Evolutionary conservation across 2,329 filamentous ascomycete genomes (phyloP), one percentile per base, ranked within the genome.

Genomic region (Aspergillus sergii): DNA sequence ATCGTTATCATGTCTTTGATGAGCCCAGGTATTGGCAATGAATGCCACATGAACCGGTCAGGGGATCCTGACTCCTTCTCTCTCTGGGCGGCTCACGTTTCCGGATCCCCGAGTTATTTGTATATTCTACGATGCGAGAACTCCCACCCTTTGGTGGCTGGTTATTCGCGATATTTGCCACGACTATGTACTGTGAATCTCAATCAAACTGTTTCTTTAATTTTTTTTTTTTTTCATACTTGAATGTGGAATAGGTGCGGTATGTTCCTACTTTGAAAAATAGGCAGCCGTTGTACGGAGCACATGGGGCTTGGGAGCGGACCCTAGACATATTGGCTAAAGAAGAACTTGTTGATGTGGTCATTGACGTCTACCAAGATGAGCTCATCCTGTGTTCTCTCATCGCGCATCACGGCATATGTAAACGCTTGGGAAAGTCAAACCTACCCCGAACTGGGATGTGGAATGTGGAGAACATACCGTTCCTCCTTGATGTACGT

Each of bases 1-100:
- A 99, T 79, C 82, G 85, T 64, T 99, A 98, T 79, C 95, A 99
- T 78, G 95, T 98, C 34, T 98, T 99, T 79, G 86, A 97, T 70
- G 92, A 96, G 81, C 94, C 93, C 57, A 86, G 91, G 75, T 97
- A 95, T 68, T 83, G 79, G 75, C 73, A 78, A 63, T 82, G 74
- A 72, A 56, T 43, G 26, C 41, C 34, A 51, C 54, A 2, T 21
- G 51, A 26, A 46, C 36, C 16, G 54, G 34, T 28, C 43, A 55
- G 56, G 30, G 28, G 55, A 14, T 30, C 41, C 43, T 26, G 30
- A 57, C 58, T 30, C 26, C 16, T 26, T 50, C 7, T 12, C 8
- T 30, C n/a, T n/a, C 19, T 34, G 16, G 48, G 28, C 11, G 48
- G 28, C 30, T 57, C 34, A 21, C 36, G 26, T 32, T 50, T 55